A percentile compares a stretch with the other conserved stretches of the same genome.
These are phyloP conservation scores for Daedaleopsis sinensis DNA, from an alignment of 768 basidiomycete genomes.

Conservation along the genomic window DNA sequence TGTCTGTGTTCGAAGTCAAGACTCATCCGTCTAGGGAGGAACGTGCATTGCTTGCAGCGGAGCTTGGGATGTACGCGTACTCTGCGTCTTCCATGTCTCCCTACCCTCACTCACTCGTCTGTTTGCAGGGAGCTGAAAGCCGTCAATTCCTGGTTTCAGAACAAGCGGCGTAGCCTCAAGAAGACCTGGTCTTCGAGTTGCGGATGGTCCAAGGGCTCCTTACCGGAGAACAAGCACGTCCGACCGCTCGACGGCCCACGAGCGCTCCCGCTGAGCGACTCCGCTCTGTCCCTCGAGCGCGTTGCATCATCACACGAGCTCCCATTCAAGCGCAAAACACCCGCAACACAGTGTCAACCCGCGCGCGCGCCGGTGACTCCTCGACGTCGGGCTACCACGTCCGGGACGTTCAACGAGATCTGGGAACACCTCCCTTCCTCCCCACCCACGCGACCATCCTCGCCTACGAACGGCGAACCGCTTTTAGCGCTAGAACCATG, in stretches of 20 bases:
- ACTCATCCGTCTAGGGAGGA: conserved; percentile 47
- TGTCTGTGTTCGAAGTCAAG: conserved; percentile 37
- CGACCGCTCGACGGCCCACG: conserved; percentile 24
- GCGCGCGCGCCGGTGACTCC: conserved; percentile 18
- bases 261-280: conserved; percentile 34
- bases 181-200: conserved; percentile 28
- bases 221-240: conserved; percentile 24
- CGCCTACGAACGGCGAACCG: conserved; percentile 49
- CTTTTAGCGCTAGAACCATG: conserved; percentile 45
- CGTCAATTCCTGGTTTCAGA: conserved; percentile 81
- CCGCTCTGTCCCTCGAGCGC: conserved; percentile 52
- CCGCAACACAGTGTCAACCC: conserved; percentile 16
- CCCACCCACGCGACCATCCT: conserved; percentile 56
- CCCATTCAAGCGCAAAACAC: conserved; percentile 14
- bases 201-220: conserved; percentile 22
- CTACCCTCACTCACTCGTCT: neutral
- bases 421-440: conserved; percentile 60
- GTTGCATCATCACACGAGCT: conserved; percentile 58
- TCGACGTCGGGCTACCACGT: neutral
- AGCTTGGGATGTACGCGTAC: conserved; percentile 42
- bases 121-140: conserved; percentile 46
- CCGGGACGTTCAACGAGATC: conserved; percentile 18
- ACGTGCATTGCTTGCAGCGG: conserved; percentile 41
- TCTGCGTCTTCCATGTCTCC: neutral
- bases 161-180: conserved; percentile 66